These are phyloP conservation scores for Pseudoscleropodium purum DNA, from an alignment of 225 moss, liverwort and hornwort species.

Conservation along the genomic window DNA sequence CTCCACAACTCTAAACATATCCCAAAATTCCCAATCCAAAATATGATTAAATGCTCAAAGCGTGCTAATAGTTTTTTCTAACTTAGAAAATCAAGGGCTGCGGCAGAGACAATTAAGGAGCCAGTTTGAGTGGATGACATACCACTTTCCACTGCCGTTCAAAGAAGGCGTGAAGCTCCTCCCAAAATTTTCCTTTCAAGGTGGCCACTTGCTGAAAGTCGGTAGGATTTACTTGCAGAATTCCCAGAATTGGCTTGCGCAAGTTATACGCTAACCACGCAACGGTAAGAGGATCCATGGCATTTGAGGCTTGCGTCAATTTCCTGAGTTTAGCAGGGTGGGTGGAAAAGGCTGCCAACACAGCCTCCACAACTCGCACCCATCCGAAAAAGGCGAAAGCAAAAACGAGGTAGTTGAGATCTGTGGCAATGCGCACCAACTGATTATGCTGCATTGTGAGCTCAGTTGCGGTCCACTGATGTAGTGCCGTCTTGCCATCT, in stretches of 20 bases:
- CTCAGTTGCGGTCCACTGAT: constrained; percentile 52
- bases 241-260: constrained; percentile 42
- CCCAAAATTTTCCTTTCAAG: constrained; percentile 48
- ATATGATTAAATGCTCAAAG: background rate
- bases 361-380: constrained; percentile 40
- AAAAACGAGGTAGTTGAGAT: constrained; percentile 44
- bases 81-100: background rate
- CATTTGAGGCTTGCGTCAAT: constrained; percentile 31
- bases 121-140: background rate
- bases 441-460: constrained; percentile 50
- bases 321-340: constrained; percentile 23
- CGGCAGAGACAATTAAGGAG: background rate
- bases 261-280: constrained; percentile 51
- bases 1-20: background rate
- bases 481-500: constrained; percentile 41
- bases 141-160: constrained; percentile 70
- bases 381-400: constrained; percentile 39
- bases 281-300: constrained; percentile 50
- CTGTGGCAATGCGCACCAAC: constrained; percentile 35
- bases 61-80: background rate
- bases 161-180: constrained; percentile 53
- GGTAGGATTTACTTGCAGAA: constrained; percentile 42
- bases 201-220: constrained; percentile 35
- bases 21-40: background rate
- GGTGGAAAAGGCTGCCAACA: constrained; percentile 29